Conservation (phyloP, 2,329 filamentous ascomycete genomes). For the Rhinocladiella mackenziei region DNA sequence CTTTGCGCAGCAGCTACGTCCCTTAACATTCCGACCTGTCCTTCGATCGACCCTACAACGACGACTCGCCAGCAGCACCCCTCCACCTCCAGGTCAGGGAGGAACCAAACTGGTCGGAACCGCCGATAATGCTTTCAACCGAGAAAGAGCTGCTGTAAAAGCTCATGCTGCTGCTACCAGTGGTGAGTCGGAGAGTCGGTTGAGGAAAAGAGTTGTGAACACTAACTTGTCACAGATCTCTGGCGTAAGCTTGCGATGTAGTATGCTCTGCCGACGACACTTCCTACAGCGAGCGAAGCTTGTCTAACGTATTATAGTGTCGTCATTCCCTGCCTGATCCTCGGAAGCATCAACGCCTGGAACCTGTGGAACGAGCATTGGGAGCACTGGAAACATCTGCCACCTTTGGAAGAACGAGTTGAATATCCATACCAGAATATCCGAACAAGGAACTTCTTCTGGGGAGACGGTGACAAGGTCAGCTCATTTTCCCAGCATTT, state of each 20-base stretch:
- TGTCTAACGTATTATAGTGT: slow-evolving; percentile 51
- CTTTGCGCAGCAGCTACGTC: slow-evolving; percentile 59
- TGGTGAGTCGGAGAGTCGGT: slow-evolving; percentile 50
- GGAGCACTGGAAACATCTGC: slow-evolving; percentile 86
- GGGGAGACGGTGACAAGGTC: slow-evolving; percentile 94
- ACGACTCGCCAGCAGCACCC: slow-evolving; percentile 55
- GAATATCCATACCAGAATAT: slow-evolving; percentile 99
- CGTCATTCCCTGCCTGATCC: slow-evolving; percentile 67
- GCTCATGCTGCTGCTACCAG: slow-evolving; percentile 80
- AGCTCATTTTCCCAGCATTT: slow-evolving; percentile 27
- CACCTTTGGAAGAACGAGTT: slow-evolving; percentile 80
- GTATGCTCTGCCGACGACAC: slow-evolving; percentile 54
- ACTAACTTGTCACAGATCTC: slow-evolving; percentile 59
- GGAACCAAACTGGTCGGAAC: slow-evolving; percentile 51
- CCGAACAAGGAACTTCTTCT: slow-evolving; percentile 90
- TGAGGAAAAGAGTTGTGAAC: slow-evolving; percentile 10
- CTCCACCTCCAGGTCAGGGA: slow-evolving; percentile 36
- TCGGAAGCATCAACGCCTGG: slow-evolving; percentile 77
- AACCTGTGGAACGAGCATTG: slow-evolving; percentile 93
- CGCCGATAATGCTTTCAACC: slow-evolving; percentile 86
- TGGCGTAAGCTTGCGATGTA: slow-evolving; percentile 96
- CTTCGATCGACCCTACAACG: slow-evolving; percentile 61
- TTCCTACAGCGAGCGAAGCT: neutral
- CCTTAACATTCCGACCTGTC: slow-evolving; percentile 51
- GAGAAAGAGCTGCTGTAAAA: slow-evolving; percentile 85